Evolutionary conservation across 2,329 filamentous ascomycete genomes (phyloP).

Genomic region (Elsinoe fawcettii): DNA sequence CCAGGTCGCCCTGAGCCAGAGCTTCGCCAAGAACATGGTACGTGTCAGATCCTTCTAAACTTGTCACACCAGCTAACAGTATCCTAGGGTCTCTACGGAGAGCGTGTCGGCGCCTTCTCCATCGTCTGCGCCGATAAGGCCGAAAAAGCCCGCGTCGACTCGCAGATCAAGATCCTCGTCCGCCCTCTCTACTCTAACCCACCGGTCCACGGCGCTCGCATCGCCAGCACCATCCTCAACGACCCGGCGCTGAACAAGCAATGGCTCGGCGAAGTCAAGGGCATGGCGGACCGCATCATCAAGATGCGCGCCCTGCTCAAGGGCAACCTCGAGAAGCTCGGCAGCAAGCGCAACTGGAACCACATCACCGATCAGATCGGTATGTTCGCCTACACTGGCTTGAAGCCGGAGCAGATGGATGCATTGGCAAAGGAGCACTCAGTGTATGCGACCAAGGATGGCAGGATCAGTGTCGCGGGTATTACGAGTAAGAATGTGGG

Average conservation of each 20-base stretch:
- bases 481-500: constrained; percentile 74
- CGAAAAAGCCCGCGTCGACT: constrained; percentile 93
- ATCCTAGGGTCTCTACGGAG: constrained; percentile 84
- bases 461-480: constrained; percentile 76
- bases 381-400: constrained; percentile 98
- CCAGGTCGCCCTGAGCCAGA: constrained; percentile 80
- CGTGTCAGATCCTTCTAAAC: constrained; percentile 20
- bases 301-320: constrained; percentile 92
- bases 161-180: constrained; percentile 96
- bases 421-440: constrained; percentile 88
- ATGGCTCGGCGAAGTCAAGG: constrained; percentile 95
- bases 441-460: constrained; percentile 93
- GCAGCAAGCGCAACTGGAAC: constrained; percentile 95
- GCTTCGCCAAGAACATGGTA: constrained; percentile 99
- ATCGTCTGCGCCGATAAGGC: constrained; percentile 76
- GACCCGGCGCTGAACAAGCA: constrained; percentile 76
- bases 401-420: constrained; percentile 87
- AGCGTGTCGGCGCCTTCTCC: constrained; percentile 95
- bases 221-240: constrained; percentile 87
- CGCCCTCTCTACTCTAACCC: constrained; percentile 98
- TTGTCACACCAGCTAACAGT: neutral
- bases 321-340: constrained; percentile 88
- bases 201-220: constrained; percentile 88
- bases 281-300: constrained; percentile 98
- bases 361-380: constrained; percentile 98